A percentile compares a stretch with the other conserved stretches of the same genome.
phyloP scores from a whole-genome alignment of 2,329 filamentous ascomycete species.

The Cladosporium sp. region DNA sequence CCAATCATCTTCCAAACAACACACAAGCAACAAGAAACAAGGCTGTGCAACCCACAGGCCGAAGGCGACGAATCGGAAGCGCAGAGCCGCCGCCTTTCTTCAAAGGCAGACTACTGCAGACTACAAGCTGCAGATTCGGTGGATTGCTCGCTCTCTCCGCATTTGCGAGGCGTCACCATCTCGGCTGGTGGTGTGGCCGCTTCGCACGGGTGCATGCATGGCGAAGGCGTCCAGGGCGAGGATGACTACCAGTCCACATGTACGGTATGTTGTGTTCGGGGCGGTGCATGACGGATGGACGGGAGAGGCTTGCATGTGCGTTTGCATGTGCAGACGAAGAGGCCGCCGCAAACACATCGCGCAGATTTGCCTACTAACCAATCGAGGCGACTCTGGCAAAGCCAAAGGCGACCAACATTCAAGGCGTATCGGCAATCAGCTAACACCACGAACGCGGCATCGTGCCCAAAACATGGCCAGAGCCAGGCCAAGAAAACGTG shows the following conservation, averaged over 20 bases:
- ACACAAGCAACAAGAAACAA: not conserved
- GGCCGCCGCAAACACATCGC: not conserved
- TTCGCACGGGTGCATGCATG: not conserved
- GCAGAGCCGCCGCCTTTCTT: too few species aligned
- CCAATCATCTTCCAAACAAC: not conserved
- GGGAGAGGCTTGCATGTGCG: not conserved
- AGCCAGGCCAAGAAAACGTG: not conserved
- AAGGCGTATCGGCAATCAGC: not conserved
- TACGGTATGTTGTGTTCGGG: not conserved
- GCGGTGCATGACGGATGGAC: not conserved
- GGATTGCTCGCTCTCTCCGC: too few species aligned
- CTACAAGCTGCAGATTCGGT: too few species aligned
- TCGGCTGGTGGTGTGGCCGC: not conserved
- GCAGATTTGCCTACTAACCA: not conserved
- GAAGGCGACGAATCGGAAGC: not conserved
- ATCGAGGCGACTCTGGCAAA: not conserved
- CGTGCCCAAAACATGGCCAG: not conserved
- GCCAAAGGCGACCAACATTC: not conserved
- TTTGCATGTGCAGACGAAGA: not conserved
- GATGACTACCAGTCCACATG: not conserved
- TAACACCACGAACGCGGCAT: not conserved
- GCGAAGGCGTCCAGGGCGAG: not conserved
- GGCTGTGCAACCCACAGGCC: not conserved
- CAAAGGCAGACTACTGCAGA: too few species aligned
- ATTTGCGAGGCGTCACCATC: not conserved